These are phyloP conservation scores for Poteriospumella lacustris DNA, from an alignment of 108 stramenopile genomes.

Conservation along the genomic window DNA sequence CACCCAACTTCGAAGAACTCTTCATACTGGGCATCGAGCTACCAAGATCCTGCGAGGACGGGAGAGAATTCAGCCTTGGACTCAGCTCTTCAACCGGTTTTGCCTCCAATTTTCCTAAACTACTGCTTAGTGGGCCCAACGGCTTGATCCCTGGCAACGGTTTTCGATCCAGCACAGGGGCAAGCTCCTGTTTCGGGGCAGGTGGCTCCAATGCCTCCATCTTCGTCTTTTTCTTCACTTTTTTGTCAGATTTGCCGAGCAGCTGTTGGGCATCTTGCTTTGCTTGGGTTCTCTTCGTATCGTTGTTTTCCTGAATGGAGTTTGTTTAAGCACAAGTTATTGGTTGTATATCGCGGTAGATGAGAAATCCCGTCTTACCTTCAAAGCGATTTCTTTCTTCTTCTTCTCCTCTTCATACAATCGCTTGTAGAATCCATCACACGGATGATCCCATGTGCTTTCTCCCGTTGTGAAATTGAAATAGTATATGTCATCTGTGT, in stretches of 20 bases:
- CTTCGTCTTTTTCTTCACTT: too few species aligned
- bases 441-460: slow-evolving; percentile 65
- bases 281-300: not conserved
- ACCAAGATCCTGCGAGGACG: too few species aligned
- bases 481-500: slow-evolving; percentile 66
- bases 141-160: too few species aligned
- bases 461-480: slow-evolving; percentile 62
- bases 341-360: not conserved
- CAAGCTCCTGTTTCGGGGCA: too few species aligned
- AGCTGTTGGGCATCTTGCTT: slow-evolving; percentile 17
- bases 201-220: too few species aligned
- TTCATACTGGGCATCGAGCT: too few species aligned
- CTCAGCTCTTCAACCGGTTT: too few species aligned
- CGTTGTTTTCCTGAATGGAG: slow-evolving; percentile 2
- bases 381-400: slow-evolving; percentile 37
- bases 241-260: slow-evolving; percentile 3
- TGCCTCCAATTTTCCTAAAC: too few species aligned
- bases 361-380: slow-evolving; percentile 2
- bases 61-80: too few species aligned
- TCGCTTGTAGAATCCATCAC: slow-evolving; percentile 61
- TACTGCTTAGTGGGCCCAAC: too few species aligned
- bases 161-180: too few species aligned
- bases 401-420: slow-evolving; percentile 64
- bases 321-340: not conserved
- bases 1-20: too few species aligned